Evolutionary conservation across 306 rosid genomes (phyloP).

Genomic region (Lathyrus sativus): DNA sequence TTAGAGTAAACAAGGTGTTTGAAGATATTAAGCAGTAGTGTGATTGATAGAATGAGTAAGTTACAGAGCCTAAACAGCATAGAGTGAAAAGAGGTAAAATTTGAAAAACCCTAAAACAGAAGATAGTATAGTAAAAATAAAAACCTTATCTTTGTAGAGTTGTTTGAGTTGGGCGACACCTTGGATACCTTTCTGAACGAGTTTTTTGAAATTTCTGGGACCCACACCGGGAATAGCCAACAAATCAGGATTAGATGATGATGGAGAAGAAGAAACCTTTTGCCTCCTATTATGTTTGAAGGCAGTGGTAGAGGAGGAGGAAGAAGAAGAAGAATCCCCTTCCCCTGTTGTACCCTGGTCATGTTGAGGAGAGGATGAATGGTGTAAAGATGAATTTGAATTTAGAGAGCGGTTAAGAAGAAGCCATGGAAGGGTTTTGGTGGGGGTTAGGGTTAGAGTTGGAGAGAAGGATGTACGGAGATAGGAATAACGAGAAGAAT

Average conservation of each 20-base stretch:
- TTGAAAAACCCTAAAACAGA: background rate
- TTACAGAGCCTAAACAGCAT: no score
- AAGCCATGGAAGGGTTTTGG: constrained; percentile 51
- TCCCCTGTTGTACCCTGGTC: background rate
- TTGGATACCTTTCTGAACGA: constrained; percentile 78
- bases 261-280: constrained; percentile 45
- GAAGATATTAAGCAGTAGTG: no score
- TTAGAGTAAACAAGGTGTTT: no score
- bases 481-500: constrained; percentile 35
- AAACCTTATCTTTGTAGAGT: constrained; percentile 85
- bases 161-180: constrained; percentile 90
- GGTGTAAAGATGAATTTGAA: constrained; percentile 19
- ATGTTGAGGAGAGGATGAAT: constrained; percentile 1
- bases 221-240: constrained; percentile 94
- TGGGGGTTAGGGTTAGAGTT: constrained; percentile 17
- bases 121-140: background rate
- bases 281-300: constrained; percentile 56
- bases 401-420: constrained; percentile 41
- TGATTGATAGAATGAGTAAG: no score
- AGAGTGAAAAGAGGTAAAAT: no score
- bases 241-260: constrained; percentile 72
- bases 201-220: constrained; percentile 85
- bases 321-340: constrained; percentile 33
- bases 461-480: constrained; percentile 40
- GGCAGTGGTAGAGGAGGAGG: background rate